Conservation (phyloP, 2,329 filamentous ascomycete species). For the Ceratocystis diversiconidia region DNA sequence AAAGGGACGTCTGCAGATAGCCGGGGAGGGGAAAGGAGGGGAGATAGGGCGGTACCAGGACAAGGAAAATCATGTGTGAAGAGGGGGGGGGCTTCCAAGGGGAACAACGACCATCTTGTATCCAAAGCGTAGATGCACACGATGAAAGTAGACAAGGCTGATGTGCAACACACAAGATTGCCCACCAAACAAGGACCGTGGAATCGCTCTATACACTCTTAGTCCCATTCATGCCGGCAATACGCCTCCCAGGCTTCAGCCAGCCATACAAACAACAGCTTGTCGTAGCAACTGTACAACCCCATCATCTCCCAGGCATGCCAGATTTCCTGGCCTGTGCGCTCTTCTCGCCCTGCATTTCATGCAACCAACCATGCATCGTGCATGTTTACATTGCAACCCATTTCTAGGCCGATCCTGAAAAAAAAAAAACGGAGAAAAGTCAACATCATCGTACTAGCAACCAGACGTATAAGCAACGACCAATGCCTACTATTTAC, state of each 20-base stretch:
- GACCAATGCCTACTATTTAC: not conserved
- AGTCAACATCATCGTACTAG: not conserved
- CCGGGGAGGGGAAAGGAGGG: not conserved
- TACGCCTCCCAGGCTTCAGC: not conserved
- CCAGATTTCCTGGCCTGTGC: not conserved
- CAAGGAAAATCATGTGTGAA: not conserved
- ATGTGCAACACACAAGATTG: not conserved
- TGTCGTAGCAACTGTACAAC: not conserved
- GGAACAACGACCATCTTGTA: not conserved
- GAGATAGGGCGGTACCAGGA: not conserved
- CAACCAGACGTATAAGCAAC: not conserved
- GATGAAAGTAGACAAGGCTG: not conserved
- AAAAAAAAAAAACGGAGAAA: not conserved
- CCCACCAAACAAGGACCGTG: too few species aligned
- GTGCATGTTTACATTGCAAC: not conserved
- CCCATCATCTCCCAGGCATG: not conserved
- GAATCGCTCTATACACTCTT: too few species aligned
- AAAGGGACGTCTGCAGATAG: constrained; percentile 2
- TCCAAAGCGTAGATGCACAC: not conserved
- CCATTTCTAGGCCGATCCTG: not conserved
- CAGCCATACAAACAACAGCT: not conserved
- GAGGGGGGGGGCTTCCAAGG: not conserved
- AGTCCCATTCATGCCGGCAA: too few species aligned
- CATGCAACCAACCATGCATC: not conserved
- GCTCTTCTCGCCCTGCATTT: not conserved